Percentiles rank a stretch among this genome's conserved stretches.
These are phyloP conservation scores for Gamsiella multidivaricata DNA, from an alignment of 192 early-diverging fungal genomes.

Conservation along the genomic window DNA sequence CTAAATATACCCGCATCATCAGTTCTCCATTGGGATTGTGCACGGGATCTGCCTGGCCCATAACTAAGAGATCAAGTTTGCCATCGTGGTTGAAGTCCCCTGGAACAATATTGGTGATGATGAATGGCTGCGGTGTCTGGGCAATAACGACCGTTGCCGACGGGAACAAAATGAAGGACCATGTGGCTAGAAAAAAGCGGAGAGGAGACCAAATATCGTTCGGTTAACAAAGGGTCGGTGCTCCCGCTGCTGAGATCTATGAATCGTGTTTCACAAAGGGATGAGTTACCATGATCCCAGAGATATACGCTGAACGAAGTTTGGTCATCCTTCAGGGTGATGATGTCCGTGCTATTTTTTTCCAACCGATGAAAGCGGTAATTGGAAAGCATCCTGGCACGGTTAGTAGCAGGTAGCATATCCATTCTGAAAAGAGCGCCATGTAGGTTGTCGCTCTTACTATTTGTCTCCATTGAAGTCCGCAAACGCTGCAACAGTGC, in stretches of 20 bases:
- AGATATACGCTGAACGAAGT: slow-evolving; percentile 71
- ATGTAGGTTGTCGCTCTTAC: slow-evolving; percentile 36
- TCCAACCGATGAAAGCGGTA: neutral
- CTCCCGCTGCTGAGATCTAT: neutral
- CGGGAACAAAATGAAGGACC: slow-evolving; percentile 56
- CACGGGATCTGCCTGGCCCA: slow-evolving; percentile 65
- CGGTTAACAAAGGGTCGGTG: no score
- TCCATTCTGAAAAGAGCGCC: neutral
- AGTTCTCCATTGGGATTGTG: slow-evolving; percentile 55
- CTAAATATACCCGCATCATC: slow-evolving; percentile 77
- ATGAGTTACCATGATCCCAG: slow-evolving; percentile 71
- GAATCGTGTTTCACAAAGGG: neutral
- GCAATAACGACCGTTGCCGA: slow-evolving; percentile 62
- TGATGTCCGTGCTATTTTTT: slow-evolving; percentile 77
- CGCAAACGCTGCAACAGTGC: slow-evolving; percentile 84
- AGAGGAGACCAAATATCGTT: no score
- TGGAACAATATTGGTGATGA: slow-evolving; percentile 81
- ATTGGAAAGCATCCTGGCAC: neutral
- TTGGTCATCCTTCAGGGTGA: slow-evolving; percentile 77
- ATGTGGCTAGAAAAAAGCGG: slow-evolving; percentile 41
- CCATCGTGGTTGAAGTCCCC: slow-evolving; percentile 95
- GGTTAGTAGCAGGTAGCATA: neutral
- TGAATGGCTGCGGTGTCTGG: slow-evolving; percentile 41
- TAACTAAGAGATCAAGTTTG: slow-evolving; percentile 82
- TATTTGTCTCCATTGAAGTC: slow-evolving; percentile 89